phyloP scores from a whole-genome alignment of 2,329 filamentous ascomycete species.

The Decorospora gaudefroyi region DNA sequence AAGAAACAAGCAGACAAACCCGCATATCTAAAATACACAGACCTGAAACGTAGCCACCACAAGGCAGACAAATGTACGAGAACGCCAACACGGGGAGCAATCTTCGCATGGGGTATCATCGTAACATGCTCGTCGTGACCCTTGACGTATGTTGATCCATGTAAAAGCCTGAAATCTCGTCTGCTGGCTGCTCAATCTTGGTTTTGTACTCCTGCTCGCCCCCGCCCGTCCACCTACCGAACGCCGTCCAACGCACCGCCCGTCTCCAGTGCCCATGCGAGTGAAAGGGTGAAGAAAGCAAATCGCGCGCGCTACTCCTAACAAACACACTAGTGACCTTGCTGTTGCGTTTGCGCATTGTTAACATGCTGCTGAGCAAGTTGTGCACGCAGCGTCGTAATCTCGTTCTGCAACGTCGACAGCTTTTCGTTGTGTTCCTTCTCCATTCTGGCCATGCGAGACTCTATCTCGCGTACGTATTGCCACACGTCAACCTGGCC shows the following conservation, averaged over 20 bases:
- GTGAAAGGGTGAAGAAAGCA: too few relatives aligned
- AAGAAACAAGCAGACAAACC: constrained; percentile 4
- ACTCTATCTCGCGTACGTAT: constrained; percentile 73
- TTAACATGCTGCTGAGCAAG: constrained; percentile 45
- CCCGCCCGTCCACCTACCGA: constrained; percentile 1
- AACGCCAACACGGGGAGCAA: constrained; percentile 13
- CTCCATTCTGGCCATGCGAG: constrained; percentile 51
- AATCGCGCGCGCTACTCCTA: too few relatives aligned
- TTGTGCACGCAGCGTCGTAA: constrained; percentile 47
- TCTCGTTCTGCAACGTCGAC: constrained; percentile 51
- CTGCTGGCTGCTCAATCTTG: constrained; percentile 17
- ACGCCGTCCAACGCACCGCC: constrained; percentile 1
- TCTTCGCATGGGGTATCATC: constrained; percentile 19
- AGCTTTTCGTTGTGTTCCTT: constrained; percentile 56
- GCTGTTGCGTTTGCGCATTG: constrained; percentile 26
- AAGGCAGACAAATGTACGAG: constrained; percentile 2
- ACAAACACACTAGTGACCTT: constrained; percentile 13
- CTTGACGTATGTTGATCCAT: constrained; percentile 17
- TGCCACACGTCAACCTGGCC: constrained; percentile 64
- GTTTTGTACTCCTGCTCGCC: constrained; percentile 17
- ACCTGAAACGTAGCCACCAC: constrained; percentile 3
- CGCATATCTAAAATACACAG: constrained; percentile 12
- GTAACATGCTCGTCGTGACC: constrained; percentile 18
- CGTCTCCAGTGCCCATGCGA: constrained; percentile 1
- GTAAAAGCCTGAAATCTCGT: constrained; percentile 16